Evolutionary conservation across 805 yeast genomes (phyloP).

Genomic region (Schwanniomyces vanrijiae): DNA sequence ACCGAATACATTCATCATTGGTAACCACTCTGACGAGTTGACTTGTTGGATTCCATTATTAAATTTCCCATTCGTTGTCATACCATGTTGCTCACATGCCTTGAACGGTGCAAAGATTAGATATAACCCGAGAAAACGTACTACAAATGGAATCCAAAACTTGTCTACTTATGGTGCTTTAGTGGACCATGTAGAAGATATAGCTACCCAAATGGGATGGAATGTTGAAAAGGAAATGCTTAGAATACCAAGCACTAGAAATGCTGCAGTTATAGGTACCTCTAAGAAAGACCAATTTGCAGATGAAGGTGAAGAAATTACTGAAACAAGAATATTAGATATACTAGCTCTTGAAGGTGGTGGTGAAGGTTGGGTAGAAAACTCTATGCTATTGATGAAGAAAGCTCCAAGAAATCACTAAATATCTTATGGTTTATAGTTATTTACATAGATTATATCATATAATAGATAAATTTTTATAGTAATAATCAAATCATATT

Average conservation of each 20-base stretch:
- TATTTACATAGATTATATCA: neutral
- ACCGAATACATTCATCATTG: conserved; percentile 75
- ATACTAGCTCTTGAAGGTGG: conserved; percentile 80
- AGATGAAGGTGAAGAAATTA: conserved; percentile 29
- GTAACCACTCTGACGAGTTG: conserved; percentile 93
- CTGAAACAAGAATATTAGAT: conserved; percentile 50
- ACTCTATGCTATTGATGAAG: conserved; percentile 68
- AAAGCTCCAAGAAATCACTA: conserved; percentile 73
- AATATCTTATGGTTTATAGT: neutral
- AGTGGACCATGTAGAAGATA: conserved; percentile 77
- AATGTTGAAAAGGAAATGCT: conserved; percentile 78
- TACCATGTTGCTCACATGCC: conserved; percentile 94
- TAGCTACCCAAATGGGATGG: conserved; percentile 79
- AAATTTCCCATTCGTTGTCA: conserved; percentile 84
- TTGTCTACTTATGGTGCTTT: conserved; percentile 79
- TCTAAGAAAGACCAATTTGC: conserved; percentile 24
- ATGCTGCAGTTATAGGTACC: conserved; percentile 83
- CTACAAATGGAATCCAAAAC: conserved; percentile 5
- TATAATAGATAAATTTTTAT: neutral
- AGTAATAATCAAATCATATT: neutral
- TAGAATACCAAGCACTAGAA: conserved; percentile 91
- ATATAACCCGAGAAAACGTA: conserved; percentile 46
- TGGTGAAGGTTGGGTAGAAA: conserved; percentile 87
- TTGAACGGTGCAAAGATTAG: conserved; percentile 74
- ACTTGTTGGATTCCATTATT: conserved; percentile 94